Evolutionary conservation across 305 asterid species (phyloP), one percentile per base, ranked within the genome.

Genomic region (Solanum aculeatissimum): DNA sequence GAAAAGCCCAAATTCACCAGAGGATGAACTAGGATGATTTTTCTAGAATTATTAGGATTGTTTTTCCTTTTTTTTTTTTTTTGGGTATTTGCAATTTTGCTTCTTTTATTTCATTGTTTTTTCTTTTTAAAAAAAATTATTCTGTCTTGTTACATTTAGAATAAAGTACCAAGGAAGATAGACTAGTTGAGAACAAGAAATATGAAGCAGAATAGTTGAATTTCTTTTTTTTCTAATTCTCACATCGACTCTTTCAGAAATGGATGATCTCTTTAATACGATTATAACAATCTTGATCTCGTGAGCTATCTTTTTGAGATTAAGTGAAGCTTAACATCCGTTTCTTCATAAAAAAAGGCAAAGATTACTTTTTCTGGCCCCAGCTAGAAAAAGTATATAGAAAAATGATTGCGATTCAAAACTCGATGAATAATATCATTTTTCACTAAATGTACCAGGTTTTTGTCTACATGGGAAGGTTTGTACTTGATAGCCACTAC

Each of bases 1-100:
- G 25, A 91, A 95, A 89, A 93, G 94, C 71, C 91, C 93, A 63
- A 89, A 87, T 89, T 88, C 94, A 4, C 89, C 92, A 0, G 93
- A 91, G 21, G 87, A 89, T 74, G 95, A 86, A 90, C 89, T 89
- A 88, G 85, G 87, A 83, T 89, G 65, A 78, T 29, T 78, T 49
- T 51, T 53, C 65, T 51, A 53, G 13, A 54, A 51, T 53, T 78
- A 51, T 6, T 29, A 78, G 66, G 29, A 29, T 16, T 7, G 5
- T 77, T 42, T 51, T 8, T 2, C 45, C 51, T 3, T 18, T 10
- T 69, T 0, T 18, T 10, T 69, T 0, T 9, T 38, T 66, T 77
- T 27, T 6, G 47, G 49, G 18, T 51, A 78, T 51, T 18, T 78
- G 19, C 66, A 78, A 38, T 51, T 77, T 78, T 78, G 19, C 53